These are phyloP conservation scores for Hemisphaericaspora xylanilytica DNA, from an alignment of 1,139 yeast genomes.

Conservation along the genomic window DNA sequence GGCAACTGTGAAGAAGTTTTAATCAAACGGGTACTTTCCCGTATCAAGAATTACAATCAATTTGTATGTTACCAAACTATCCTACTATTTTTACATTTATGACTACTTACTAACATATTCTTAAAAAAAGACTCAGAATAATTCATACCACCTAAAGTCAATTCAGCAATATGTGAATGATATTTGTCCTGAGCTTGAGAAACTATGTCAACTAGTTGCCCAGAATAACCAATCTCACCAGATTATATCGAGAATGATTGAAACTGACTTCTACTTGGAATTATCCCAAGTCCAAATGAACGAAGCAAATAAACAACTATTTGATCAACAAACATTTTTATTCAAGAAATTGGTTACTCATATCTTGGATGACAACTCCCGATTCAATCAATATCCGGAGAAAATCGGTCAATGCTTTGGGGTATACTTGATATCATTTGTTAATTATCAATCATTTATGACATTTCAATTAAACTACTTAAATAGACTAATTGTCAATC, in stretches of 20 bases:
- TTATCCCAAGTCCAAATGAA: slow-evolving; percentile 12
- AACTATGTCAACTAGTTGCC: slow-evolving; percentile 1
- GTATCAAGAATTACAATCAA: slow-evolving; percentile 7
- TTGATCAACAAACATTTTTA: slow-evolving; percentile 14
- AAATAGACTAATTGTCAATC: slow-evolving; percentile 8
- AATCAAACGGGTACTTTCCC: slow-evolving; percentile 7
- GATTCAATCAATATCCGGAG: slow-evolving; percentile 1
- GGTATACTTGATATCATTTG: slow-evolving; percentile 10
- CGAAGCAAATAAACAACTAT: slow-evolving; percentile 9
- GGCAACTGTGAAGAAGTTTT: slow-evolving; percentile 8
- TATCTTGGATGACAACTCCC: slow-evolving; percentile 7
- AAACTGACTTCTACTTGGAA: slow-evolving; percentile 8
- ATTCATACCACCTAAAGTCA: not conserved
- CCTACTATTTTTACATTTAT: too few species aligned
- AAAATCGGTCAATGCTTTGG: slow-evolving; percentile 12
- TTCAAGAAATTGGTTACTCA: slow-evolving; percentile 14
- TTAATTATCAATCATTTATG: slow-evolving; percentile 9
- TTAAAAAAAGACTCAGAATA: not conserved
- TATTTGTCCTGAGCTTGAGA: slow-evolving; percentile 5
- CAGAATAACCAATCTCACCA: not conserved
- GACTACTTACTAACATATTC: not conserved
- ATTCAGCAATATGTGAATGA: slow-evolving; percentile 8
- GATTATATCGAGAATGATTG: slow-evolving; percentile 8
- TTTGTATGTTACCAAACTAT: slow-evolving; percentile 1
- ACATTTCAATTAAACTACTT: slow-evolving; percentile 11